These are phyloP conservation scores for Thermoascus crustaceus DNA, from an alignment of 2,329 filamentous ascomycete genomes.

Conservation along the genomic window DNA sequence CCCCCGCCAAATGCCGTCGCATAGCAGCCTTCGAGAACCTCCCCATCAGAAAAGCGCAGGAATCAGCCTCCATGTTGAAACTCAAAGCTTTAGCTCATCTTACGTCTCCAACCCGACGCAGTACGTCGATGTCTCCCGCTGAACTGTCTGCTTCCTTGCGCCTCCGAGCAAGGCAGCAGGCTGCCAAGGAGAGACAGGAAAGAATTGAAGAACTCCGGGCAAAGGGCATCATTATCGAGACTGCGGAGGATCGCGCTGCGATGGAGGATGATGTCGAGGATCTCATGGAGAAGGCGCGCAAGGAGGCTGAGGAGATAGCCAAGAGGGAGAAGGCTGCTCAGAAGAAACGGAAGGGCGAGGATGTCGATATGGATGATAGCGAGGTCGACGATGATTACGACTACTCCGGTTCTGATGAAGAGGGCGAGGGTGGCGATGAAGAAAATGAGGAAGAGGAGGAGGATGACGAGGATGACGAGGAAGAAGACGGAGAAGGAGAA, in stretches of 20 bases:
- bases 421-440: constrained; percentile 32
- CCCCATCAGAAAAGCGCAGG: constrained; percentile 54
- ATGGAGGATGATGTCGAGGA: constrained; percentile 81
- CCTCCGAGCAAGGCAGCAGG: constrained; percentile 69
- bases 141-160: constrained; percentile 63
- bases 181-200: constrained; percentile 65
- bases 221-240: constrained; percentile 74
- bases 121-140: constrained; percentile 55
- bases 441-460: constrained; percentile 26
- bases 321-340: constrained; percentile 68
- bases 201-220: constrained; percentile 68
- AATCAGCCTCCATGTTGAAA: constrained; percentile 52
- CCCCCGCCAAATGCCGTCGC: constrained; percentile 33
- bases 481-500: constrained; percentile 14
- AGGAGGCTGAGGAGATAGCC: constrained; percentile 71
- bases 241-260: constrained; percentile 74
- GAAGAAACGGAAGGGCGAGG: constrained; percentile 49
- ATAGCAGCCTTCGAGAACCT: constrained; percentile 61
- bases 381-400: constrained; percentile 39
- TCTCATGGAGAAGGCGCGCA: constrained; percentile 72
- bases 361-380: constrained; percentile 49
- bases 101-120: constrained; percentile 46
- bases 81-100: constrained; percentile 70
- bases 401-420: constrained; percentile 41
- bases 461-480: constrained; percentile 15